phyloP scores from a whole-genome alignment of 1,284 basidiomycete species.

The Tylopilus sp. region DNA sequence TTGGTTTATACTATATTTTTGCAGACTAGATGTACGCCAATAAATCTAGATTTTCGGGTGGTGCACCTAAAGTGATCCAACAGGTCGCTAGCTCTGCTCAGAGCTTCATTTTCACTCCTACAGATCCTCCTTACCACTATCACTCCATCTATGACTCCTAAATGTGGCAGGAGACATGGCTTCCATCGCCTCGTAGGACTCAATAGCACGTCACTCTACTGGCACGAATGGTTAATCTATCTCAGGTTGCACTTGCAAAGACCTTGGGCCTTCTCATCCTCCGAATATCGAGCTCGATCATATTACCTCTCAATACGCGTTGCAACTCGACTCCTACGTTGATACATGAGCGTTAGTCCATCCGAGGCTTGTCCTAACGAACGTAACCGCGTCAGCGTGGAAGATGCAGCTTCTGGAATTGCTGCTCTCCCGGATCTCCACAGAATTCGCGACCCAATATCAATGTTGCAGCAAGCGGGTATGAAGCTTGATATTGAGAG shows the following conservation, averaged over 20 bases:
- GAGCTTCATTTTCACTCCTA: constrained; percentile 35
- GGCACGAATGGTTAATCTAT: constrained; percentile 2
- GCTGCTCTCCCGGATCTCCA: constrained; percentile 42
- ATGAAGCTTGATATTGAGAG: constrained; percentile 51
- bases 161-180: constrained; percentile 70
- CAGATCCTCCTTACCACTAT: constrained; percentile 75
- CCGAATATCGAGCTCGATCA: constrained; percentile 56
- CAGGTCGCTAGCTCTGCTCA: constrained; percentile 47
- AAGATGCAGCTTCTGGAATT: constrained; percentile 37
- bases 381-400: constrained; percentile 40
- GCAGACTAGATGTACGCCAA: constrained; percentile 47
- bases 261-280: constrained; percentile 62
- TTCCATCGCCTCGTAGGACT: constrained; percentile 65
- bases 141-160: constrained; percentile 82
- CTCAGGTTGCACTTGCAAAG: constrained; percentile 58
- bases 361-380: neutral
- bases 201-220: neutral
- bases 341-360: constrained; percentile 40
- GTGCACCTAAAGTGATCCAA: constrained; percentile 15
- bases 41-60: constrained; percentile 11
- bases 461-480: constrained; percentile 50
- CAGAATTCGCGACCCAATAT: constrained; percentile 47
- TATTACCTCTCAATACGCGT: constrained; percentile 70
- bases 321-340: constrained; percentile 61
- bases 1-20: constrained; percentile 77